Evolutionary conservation across 306 rosid genomes (phyloP).

Genomic region (Cucurbita maxima): DNA sequence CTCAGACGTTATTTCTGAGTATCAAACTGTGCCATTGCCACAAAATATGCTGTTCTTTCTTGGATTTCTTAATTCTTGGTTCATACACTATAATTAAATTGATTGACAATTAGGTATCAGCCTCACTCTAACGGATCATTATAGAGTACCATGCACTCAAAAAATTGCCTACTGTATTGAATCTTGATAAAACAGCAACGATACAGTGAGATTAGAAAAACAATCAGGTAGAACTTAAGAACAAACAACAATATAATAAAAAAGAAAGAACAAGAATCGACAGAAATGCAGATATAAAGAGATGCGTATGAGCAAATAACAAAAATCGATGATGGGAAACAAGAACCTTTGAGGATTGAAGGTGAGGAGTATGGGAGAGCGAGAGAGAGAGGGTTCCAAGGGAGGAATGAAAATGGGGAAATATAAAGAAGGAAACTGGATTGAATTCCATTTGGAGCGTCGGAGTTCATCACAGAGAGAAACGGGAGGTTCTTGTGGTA

Average conservation of each 20-base stretch:
- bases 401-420: slow-evolving; percentile 5
- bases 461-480: slow-evolving; percentile 6
- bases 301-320: not conserved
- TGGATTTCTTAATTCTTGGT: not conserved
- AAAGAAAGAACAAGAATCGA: not conserved
- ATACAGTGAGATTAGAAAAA: too few relatives aligned
- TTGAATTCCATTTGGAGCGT: slow-evolving; percentile 22
- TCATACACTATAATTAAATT: not conserved
- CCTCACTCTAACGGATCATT: not conserved
- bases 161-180: too few relatives aligned
- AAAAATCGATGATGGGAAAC: not conserved
- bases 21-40: not conserved
- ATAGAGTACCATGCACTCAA: not conserved
- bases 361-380: slow-evolving; percentile 1
- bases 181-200: too few relatives aligned
- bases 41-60: not conserved
- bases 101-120: not conserved
- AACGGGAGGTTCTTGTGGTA: not conserved
- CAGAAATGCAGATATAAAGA: not conserved
- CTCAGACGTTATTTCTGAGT: not conserved
- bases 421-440: not conserved
- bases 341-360: slow-evolving; percentile 1
- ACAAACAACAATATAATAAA: not conserved
- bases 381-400: slow-evolving; percentile 13
- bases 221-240: not conserved